Evolutionary conservation across 73 alveolate genomes (phyloP), one percentile per base, ranked within the genome.

Genomic region (Urostyla sp.): DNA sequence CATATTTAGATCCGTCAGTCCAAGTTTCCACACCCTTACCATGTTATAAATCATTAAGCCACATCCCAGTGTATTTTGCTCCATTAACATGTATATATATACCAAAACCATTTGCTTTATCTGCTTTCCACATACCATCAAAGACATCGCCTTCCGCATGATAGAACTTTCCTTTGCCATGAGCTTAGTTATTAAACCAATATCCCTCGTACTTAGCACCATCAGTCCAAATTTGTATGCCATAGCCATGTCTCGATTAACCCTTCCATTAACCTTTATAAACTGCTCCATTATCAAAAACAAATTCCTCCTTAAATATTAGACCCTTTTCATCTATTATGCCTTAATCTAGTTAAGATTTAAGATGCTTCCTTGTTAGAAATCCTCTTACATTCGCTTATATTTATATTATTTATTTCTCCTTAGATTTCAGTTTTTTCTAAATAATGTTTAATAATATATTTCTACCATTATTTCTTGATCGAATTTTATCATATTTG

Each of bases 1-100:
- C 79, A 87, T 87, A 90, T 46, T 54, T 26, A 3, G 97, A 90
- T 0, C 91, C 91, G 75, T 90, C 97, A 57, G 88, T 76, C 96
- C 96, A 90, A 11, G 58, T 80, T 60, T 90, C 96, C 24, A 57
- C 58, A 10, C 96, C 96, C 58, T 53, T 59, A 20, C 84, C 78
- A 67, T 90, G 92, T 69, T 87, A 85, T 0, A 54, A 37, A 74
- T 88, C 97, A 74, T 91, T 75, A 0, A 59, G 20, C 97, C 97
- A 91, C 54, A 45, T 46, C 11, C 97, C 97, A 0, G 49, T 83
- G 85, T 75, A 88, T 37, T 53, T 75, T 21, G 90, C 67, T 18
- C 88, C 95, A 48, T 91, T 73, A 0, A 73, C 87, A 61, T 87
- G 88, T 56, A 73, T 55, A 54, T 83, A 88, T 20, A 87, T 60